Evolutionary conservation across 1,284 basidiomycete species (phyloP).

Genomic region (Cutaneotrichosporon cyanovorans): DNA sequence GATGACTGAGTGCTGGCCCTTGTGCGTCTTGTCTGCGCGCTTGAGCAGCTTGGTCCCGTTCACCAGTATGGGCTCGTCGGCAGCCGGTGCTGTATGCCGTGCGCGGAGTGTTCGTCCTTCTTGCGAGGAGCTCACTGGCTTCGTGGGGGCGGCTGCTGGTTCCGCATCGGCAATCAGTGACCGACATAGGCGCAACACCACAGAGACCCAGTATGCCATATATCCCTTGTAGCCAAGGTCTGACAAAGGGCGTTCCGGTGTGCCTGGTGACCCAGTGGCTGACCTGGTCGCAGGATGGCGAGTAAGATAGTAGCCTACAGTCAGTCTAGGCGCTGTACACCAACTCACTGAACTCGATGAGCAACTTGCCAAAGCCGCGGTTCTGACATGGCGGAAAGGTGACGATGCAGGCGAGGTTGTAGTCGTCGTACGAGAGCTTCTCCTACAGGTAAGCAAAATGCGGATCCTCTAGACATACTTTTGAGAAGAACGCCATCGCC

Average conservation of each 20-base stretch:
- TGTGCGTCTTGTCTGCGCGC: no score
- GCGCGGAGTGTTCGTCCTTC: no score
- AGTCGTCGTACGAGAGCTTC: conserved; percentile 90
- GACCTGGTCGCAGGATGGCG: conserved; percentile 46
- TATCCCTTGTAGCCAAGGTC: conserved; percentile 88
- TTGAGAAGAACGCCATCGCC: conserved; percentile 91
- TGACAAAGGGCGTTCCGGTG: conserved; percentile 89
- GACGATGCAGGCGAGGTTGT: conserved; percentile 95
- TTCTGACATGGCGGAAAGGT: conserved; percentile 89
- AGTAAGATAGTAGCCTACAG: conserved; percentile 79
- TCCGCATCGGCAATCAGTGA: conserved; percentile 38
- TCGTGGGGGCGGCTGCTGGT: no score
- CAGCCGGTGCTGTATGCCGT: conserved; percentile 3
- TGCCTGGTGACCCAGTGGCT: conserved; percentile 66
- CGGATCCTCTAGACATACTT: no score
- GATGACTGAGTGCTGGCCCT: no score
- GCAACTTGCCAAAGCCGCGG: conserved; percentile 82
- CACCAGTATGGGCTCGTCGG: conserved; percentile 12
- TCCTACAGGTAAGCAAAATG: no score
- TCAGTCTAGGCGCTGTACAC: neutral
- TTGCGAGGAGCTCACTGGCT: no score
- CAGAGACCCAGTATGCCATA: conserved; percentile 82
- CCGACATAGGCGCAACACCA: conserved; percentile 73
- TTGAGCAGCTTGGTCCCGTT: conserved; percentile 10
- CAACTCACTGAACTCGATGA: conserved; percentile 90